Base-by-base conservation (phyloP, 192 early-diverging fungal genomes). In the Umbelopsis isabellina region DNA sequence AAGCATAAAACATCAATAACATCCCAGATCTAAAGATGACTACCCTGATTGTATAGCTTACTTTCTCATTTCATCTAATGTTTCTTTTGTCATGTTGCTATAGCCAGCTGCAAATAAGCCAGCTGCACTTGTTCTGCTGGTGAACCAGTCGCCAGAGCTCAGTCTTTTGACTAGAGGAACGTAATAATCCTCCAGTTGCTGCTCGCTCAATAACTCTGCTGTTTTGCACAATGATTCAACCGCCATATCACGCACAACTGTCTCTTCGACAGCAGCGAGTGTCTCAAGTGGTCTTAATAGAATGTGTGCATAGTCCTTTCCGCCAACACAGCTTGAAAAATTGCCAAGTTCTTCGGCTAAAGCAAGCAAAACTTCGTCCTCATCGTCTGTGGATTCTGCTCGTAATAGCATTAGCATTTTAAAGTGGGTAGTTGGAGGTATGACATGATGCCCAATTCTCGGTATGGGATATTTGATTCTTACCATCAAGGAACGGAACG, bases 221-320 rank as follows among this genome's bases (percentile, higher is more conserved):
- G 98, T 89, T 77, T 97, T 94, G 74, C 90, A 90, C 64, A 97
- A 85, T 2, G 96, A 97, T 66, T 92, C 94, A 49, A 98, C 94
- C n/a, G 98, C 96, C 90, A 97, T 98, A 50, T 98, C 97, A 67
- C 98, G 84, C n/a, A 99, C 98, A 66, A 95, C 90, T 4, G 94
- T 95, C 72, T 99, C 98, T 78, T 99, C 98, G 4, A 97, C 97
- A 20, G 95, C 94, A 13, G 98, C 96, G 52, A 99, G 83, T 66
- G 95, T 98, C 80, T 98, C 98, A 67, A 99, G 85, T n/a, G 95
- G 92, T 35, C 89, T 82, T 65, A 99, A 80, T 27, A 99, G 85
- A 69, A 94, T 81, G 74, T 94, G 93, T 4, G 91, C 95, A 79
- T 90, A 90, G 35, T 89, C 86, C 13, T 92, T 87, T 15, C 98